Evolutionary conservation across 2,329 filamentous ascomycete genomes (phyloP).

Genomic region (Cercospora beticola): DNA sequence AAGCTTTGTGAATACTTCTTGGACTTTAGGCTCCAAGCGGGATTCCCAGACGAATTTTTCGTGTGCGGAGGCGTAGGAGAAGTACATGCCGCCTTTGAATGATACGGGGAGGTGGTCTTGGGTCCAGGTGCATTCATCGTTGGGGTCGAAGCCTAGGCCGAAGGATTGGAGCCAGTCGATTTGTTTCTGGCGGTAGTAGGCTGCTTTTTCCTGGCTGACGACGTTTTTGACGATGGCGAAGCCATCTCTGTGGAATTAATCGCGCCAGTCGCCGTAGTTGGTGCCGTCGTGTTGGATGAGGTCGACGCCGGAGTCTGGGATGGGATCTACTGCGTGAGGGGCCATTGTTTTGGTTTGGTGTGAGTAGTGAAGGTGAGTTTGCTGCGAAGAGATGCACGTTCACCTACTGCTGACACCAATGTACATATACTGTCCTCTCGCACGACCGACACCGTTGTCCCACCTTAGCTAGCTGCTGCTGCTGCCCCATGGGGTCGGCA

Average conservation of each 20-base stretch:
- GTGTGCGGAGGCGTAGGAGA: slow-evolving; percentile 42
- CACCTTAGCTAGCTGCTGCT: not conserved
- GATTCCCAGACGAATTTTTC: slow-evolving; percentile 50
- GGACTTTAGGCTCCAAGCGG: slow-evolving; percentile 42
- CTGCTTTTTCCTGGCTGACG: slow-evolving; percentile 30
- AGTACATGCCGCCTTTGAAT: slow-evolving; percentile 50
- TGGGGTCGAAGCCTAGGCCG: slow-evolving; percentile 34
- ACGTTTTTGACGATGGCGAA: slow-evolving; percentile 36
- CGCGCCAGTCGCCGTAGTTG: slow-evolving; percentile 35
- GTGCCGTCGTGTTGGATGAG: slow-evolving; percentile 25
- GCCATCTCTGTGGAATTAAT: slow-evolving; percentile 35
- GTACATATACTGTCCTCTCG: not conserved
- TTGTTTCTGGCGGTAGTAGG: slow-evolving; percentile 35
- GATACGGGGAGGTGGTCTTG: slow-evolving; percentile 46
- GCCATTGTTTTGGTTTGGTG: slow-evolving; percentile 10
- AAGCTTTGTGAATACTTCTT: slow-evolving; percentile 45
- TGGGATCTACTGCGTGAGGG: slow-evolving; percentile 22
- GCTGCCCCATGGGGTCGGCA: not conserved
- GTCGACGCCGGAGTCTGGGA: slow-evolving; percentile 24
- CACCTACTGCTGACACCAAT: not conserved
- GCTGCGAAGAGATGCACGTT: not conserved
- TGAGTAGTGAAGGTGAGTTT: not conserved
- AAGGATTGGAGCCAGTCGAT: slow-evolving; percentile 38
- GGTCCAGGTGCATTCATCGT: slow-evolving; percentile 44
- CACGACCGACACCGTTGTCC: not conserved